These are phyloP conservation scores for Ceratobasidium sp. DNA, from an alignment of 1,284 basidiomycete species.

Conservation along the genomic window DNA sequence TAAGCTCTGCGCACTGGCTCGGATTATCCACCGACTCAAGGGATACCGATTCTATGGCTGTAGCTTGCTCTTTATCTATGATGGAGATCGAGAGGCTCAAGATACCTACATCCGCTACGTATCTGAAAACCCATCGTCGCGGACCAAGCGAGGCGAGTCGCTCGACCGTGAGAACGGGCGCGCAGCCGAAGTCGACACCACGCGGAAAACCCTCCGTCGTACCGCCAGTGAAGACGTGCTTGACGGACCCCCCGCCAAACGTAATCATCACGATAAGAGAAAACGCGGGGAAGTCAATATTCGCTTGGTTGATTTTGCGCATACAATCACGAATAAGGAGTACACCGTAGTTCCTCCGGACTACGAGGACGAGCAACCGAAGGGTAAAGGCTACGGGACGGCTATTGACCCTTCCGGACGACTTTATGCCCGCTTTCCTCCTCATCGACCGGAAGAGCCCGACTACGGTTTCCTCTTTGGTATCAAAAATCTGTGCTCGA, in stretches of 20 bases:
- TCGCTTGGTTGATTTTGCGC: conserved; percentile 97
- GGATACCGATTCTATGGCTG: conserved; percentile 99
- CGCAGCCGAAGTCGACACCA: conserved; percentile 42
- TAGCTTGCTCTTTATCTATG: conserved; percentile 95
- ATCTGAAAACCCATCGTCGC: conserved; percentile 70
- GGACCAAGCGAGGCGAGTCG: conserved; percentile 79
- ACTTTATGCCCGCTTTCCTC: conserved; percentile 88
- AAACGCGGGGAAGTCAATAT: conserved; percentile 93
- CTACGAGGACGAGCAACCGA: conserved; percentile 40
- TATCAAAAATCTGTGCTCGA: conserved; percentile 77
- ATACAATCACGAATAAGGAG: conserved; percentile 95
- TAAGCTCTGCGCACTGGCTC: conserved; percentile 93
- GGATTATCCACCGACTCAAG: conserved; percentile 84
- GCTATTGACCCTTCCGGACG: conserved; percentile 81
- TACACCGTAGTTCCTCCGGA: conserved; percentile 67
- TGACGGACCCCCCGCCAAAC: conserved; percentile 66
- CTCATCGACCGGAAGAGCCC: conserved; percentile 85
- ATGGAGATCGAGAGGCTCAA: conserved; percentile 90
- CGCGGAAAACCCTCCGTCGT: conserved; percentile 59
- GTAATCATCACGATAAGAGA: conserved; percentile 57
- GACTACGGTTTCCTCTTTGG: conserved; percentile 96
- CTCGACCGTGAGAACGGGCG: conserved; percentile 59
- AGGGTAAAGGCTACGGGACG: conserved; percentile 74
- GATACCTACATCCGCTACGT: conserved; percentile 68
- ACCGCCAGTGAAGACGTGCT: conserved; percentile 79